Evolutionary conservation across 768 basidiomycete species (phyloP), one percentile per base, ranked within the genome.

Genomic region (Mycena rebaudengoi): DNA sequence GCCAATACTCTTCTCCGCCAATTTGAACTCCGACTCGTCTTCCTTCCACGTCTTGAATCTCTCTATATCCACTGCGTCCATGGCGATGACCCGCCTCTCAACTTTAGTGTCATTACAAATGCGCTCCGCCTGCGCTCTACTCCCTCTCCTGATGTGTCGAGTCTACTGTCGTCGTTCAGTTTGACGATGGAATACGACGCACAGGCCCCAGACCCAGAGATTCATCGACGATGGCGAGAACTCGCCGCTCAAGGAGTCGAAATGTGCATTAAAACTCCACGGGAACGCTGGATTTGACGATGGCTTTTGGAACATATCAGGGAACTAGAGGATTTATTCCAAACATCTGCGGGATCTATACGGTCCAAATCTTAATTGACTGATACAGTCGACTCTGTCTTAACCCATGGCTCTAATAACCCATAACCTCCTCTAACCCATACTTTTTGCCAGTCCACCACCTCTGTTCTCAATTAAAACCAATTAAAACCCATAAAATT

Each of bases 241-340:
- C 26, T 61, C 16, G 4, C 35, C 2, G 51, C 35, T 7, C 35
- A 30, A 2, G 60, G 60, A 2, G 28, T 61, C 35, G 12, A 53
- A 7, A 14, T 61, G 35, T 20, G 44, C 3, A 23, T 52, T 8
- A 44, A 37, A 13, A 61, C 23, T 29, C 3, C 44, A 16, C 20
- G 8, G 13, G 51, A 29, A 37, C 60, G 51, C 4, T 61, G 51
- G 60, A 61, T 61, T 4, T 61, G 25, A 51, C 16, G 35, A 11
- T 37, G 18, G 35, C 35, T 37, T 11, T 37, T 37, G 35, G 35
- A 37, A 37, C 35, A 37, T 11, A 37, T 18, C 11, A 37, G 18
- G 10, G 35, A 37, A 37, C 35, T 37, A 10, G 35, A 37, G n/a
- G n/a, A n/a, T n/a, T n/a, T n/a, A n/a, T n/a, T n/a, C n/a, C n/a